These are phyloP conservation scores for Lipomyces japonicus DNA, from an alignment of 805 yeast species.

Conservation along the genomic window DNA sequence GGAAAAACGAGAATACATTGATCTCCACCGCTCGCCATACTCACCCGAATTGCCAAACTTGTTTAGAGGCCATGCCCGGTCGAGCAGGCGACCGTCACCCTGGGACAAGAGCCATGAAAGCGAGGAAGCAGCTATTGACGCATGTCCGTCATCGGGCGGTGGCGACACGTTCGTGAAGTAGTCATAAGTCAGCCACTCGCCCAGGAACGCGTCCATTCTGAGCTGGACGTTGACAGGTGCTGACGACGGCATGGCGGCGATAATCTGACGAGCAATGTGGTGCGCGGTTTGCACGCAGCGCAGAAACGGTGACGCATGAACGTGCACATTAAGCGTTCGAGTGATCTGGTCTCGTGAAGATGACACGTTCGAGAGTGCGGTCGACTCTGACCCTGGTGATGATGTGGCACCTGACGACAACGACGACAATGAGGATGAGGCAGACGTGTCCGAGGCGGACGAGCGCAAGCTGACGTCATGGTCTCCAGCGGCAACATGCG, in stretches of 20 bases:
- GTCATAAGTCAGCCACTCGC: slow-evolving; percentile 42
- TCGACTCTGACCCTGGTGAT: not conserved
- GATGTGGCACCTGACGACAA: slow-evolving; percentile 2
- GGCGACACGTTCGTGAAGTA: slow-evolving; percentile 37
- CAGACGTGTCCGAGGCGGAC: not conserved
- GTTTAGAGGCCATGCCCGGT: slow-evolving; percentile 31
- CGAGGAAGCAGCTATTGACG: slow-evolving; percentile 32
- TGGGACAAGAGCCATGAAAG: slow-evolving; percentile 28
- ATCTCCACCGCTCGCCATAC: slow-evolving; percentile 40
- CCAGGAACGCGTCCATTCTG: slow-evolving; percentile 37
- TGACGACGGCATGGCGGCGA: slow-evolving; percentile 2
- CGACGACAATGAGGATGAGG: not conserved
- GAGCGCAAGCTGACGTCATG: slow-evolving; percentile 4
- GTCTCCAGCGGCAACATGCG: not conserved
- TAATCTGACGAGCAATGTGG: slow-evolving; percentile 29
- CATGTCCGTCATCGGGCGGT: slow-evolving; percentile 40
- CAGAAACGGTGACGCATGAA: slow-evolving; percentile 39
- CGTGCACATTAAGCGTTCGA: slow-evolving; percentile 17
- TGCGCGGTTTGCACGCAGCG: slow-evolving; percentile 41
- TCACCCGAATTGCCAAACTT: slow-evolving; percentile 35
- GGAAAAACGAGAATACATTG: slow-evolving; percentile 37
- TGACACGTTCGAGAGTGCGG: not conserved
- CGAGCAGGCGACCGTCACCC: slow-evolving; percentile 23
- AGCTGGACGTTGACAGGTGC: slow-evolving; percentile 10
- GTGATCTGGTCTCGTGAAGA: not conserved